Percentiles rank a stretch among this genome's conserved stretches.
Evolutionary conservation across 768 basidiomycete genomes (phyloP).

Genomic region (Trametes sanguinea): DNA sequence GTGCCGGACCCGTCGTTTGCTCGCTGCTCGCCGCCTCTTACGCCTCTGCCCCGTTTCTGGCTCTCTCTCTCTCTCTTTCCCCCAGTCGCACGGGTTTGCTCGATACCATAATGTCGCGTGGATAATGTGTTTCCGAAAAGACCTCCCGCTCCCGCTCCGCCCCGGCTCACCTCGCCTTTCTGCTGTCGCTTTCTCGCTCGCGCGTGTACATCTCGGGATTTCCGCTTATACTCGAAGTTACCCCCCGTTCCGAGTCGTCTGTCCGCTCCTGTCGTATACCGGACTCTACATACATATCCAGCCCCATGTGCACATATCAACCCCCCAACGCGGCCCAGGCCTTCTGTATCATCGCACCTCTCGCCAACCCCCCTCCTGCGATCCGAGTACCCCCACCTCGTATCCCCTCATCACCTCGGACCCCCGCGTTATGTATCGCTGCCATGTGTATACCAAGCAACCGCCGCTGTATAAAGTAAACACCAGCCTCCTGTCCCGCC

Average conservation of each 20-base stretch:
- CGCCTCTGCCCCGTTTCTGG: no score
- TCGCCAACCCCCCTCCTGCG: background rate
- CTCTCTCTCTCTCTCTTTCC: background rate
- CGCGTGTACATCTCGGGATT: background rate
- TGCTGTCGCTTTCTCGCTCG: no score
- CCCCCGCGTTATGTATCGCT: background rate
- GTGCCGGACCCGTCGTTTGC: no score
- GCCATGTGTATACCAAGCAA: conserved; percentile 5
- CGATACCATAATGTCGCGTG: conserved; percentile 6
- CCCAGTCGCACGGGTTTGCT: background rate
- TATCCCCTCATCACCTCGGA: background rate
- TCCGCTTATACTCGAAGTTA: background rate
- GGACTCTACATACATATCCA: background rate
- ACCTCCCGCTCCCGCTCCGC: background rate
- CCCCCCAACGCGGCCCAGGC: background rate
- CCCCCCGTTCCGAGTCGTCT: background rate
- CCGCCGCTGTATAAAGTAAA: background rate
- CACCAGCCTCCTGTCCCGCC: no score
- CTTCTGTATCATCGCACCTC: background rate
- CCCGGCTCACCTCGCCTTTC: no score
- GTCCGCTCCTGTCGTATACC: background rate
- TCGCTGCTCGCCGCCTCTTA: no score
- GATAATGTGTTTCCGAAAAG: background rate
- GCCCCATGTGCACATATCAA: background rate
- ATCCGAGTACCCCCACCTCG: background rate